Conservation (phyloP, 164 flowering plant species). For the Paratinospora sagittata region DNA sequence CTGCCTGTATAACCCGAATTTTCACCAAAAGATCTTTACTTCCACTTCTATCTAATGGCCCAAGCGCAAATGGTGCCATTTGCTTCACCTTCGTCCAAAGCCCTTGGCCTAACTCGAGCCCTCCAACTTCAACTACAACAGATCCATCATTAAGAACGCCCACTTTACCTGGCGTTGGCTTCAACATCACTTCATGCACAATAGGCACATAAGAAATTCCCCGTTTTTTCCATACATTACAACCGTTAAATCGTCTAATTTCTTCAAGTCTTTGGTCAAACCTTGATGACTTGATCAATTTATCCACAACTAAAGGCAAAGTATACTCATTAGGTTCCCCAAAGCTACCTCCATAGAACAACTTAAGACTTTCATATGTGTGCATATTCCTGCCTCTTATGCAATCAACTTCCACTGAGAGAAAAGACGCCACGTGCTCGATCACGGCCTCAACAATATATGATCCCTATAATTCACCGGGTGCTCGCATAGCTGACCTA, state of each 20-base stretch:
- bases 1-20: conserved; percentile 72
- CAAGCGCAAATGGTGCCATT: too few species aligned
- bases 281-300: conserved; percentile 44
- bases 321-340: conserved; percentile 63
- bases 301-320: conserved; percentile 62
- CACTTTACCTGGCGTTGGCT: conserved; percentile 79
- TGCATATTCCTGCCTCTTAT: conserved; percentile 67
- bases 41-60: too few species aligned
- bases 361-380: conserved; percentile 46
- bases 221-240: conserved; percentile 60
- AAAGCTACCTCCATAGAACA: conserved; percentile 35
- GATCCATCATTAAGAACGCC: conserved; percentile 82
- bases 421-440: conserved; percentile 72
- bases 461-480: conserved; percentile 80
- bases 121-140: conserved; percentile 63
- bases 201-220: conserved; percentile 78
- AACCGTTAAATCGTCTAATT: conserved; percentile 46
- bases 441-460: conserved; percentile 81
- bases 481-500: conserved; percentile 82
- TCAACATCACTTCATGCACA: conserved; percentile 39
- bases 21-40: conserved; percentile 56
- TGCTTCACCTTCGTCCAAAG: too few species aligned
- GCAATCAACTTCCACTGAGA: conserved; percentile 62
- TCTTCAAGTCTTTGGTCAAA: conserved; percentile 36
- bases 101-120: too few species aligned